These are phyloP conservation scores for Aspergillus sclerotiicarbonarius DNA, from an alignment of 495 filamentous ascomycete genomes.

Conservation along the genomic window DNA sequence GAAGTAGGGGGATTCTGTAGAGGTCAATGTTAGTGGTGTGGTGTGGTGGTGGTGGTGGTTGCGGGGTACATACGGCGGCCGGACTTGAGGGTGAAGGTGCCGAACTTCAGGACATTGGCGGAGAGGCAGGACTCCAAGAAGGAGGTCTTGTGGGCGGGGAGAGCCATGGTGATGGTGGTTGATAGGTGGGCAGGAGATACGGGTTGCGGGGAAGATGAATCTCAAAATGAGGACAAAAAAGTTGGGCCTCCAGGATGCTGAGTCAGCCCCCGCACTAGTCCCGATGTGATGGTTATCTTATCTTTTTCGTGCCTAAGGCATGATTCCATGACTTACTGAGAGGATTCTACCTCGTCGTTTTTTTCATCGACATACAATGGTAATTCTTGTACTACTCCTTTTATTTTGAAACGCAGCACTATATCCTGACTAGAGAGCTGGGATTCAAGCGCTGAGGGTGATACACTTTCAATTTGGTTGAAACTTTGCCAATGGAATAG, in stretches of 20 bases:
- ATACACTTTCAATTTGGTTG: no score
- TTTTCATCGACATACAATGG: no score
- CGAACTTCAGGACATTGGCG: slow-evolving; percentile 80
- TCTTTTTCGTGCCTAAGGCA: neutral
- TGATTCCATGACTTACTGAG: no score
- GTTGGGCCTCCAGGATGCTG: neutral
- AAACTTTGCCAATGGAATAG: no score
- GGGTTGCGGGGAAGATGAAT: neutral
- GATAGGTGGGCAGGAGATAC: neutral
- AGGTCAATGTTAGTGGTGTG: neutral
- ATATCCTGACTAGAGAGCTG: no score
- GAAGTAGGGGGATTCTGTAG: slow-evolving; percentile 84
- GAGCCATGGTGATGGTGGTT: neutral
- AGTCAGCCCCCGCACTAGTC: slow-evolving; percentile 3
- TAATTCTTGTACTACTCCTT: no score
- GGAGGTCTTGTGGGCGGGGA: slow-evolving; percentile 4
- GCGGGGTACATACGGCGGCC: slow-evolving; percentile 48
- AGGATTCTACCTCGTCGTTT: no score
- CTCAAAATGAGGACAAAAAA: neutral
- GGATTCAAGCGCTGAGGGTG: no score
- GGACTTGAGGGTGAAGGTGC: slow-evolving; percentile 86
- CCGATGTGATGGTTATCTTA: no score
- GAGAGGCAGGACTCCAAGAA: slow-evolving; percentile 37
- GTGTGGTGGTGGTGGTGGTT: neutral
- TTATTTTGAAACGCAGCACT: no score